A percentile compares a stretch with the other conserved stretches of the same genome.
Evolutionary conservation across 148 eudicot genomes (phyloP).

Genomic region (Rhododendron ferrugineum): DNA sequence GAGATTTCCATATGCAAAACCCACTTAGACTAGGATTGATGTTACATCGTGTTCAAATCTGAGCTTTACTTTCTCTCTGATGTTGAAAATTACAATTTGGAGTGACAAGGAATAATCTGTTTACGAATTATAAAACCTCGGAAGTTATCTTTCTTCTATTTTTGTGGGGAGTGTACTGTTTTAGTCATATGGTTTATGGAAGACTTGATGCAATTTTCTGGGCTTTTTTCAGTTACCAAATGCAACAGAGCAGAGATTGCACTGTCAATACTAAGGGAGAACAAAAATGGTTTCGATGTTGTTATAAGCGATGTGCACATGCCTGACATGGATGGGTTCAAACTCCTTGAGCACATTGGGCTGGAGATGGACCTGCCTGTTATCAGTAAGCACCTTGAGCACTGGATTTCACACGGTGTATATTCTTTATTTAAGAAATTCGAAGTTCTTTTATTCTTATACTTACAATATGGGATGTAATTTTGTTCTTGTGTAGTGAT

Average conservation of each 20-base stretch:
- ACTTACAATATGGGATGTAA: not conserved
- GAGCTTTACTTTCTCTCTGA: not conserved
- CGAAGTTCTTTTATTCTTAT: not conserved
- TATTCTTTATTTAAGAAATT: not conserved
- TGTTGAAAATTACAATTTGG: not conserved
- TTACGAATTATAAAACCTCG: not conserved
- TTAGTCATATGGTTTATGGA: not conserved
- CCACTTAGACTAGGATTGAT: not conserved
- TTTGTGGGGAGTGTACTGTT: not conserved
- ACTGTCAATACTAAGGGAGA: slow-evolving; percentile 47
- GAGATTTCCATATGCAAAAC: slow-evolving; percentile 43
- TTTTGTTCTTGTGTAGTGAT: slow-evolving; percentile 38
- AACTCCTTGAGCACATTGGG: slow-evolving; percentile 80
- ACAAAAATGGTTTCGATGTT: slow-evolving; percentile 69
- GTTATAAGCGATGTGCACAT: slow-evolving; percentile 92
- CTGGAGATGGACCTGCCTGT: slow-evolving; percentile 93
- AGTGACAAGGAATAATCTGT: not conserved
- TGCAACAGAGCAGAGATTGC: slow-evolving; percentile 80
- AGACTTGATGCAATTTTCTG: not conserved
- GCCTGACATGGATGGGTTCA: slow-evolving; percentile 98
- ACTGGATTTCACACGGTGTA: not conserved
- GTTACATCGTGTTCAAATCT: not conserved
- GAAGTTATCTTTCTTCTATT: not conserved
- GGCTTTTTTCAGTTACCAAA: slow-evolving; percentile 58
- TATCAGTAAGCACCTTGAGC: slow-evolving; percentile 50